Evolutionary conservation across 192 early-diverging fungal species (phyloP).

Genomic region (Coemansia umbellata): DNA sequence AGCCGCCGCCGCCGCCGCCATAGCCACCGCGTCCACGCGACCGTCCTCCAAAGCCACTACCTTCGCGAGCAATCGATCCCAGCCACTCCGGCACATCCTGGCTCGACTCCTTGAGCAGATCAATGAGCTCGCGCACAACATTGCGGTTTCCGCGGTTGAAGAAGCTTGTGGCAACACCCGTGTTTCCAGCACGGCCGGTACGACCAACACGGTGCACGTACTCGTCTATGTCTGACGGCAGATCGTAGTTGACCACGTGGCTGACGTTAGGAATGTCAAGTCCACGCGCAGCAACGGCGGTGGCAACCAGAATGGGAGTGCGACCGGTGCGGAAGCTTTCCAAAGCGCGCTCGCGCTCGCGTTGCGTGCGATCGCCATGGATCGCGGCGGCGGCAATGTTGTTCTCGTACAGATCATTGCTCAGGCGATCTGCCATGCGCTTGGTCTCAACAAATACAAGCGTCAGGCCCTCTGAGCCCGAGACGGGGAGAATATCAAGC

Average conservation of each 20-base stretch:
- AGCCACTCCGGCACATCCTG: conserved; percentile 89
- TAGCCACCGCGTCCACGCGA: conserved; percentile 59
- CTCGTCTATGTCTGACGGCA: conserved; percentile 95
- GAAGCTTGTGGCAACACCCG: conserved; percentile 88
- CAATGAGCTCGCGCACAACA: conserved; percentile 80
- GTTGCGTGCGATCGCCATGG: conserved; percentile 94
- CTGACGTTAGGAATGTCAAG: conserved; percentile 82
- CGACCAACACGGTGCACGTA: conserved; percentile 99
- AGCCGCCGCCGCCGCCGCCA: conserved; percentile 31
- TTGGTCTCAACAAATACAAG: conserved; percentile 98
- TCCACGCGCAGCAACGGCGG: conserved; percentile 95
- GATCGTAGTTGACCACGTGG: conserved; percentile 92
- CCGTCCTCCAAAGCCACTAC: conserved; percentile 50
- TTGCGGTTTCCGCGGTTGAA: conserved; percentile 85
- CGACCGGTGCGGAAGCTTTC: conserved; percentile 81
- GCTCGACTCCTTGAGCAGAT: conserved; percentile 88
- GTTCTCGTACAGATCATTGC: conserved; percentile 69
- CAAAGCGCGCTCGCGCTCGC: conserved; percentile 90
- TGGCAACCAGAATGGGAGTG: conserved; percentile 88
- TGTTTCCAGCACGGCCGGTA: conserved; percentile 96
- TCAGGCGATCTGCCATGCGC: conserved; percentile 85
- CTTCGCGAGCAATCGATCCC: conserved; percentile 64
- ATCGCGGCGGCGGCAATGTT: conserved; percentile 92
- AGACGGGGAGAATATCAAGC: conserved; percentile 72
- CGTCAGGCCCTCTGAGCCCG: conserved; percentile 65